A percentile compares a stretch with the other conserved stretches of the same genome.
Conservation (phyloP, 1,139 yeast species). For the Yamadazyma atlantica region DNA sequence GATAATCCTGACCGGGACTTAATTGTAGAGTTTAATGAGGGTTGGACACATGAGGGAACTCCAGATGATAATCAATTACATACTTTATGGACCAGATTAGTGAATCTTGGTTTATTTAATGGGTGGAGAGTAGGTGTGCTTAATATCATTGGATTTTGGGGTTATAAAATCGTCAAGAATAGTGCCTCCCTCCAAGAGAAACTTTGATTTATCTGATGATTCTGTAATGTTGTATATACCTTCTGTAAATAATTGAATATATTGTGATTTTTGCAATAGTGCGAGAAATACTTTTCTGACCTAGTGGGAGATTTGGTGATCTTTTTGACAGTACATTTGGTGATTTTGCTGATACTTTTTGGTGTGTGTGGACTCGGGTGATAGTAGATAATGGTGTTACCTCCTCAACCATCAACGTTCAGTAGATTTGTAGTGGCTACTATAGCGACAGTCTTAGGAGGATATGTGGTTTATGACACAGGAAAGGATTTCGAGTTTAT, state of each 20-base stretch:
- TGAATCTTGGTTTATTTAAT: conserved; percentile 57
- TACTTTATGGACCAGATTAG: conserved; percentile 17
- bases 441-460: conserved; percentile 34
- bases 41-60: conserved; percentile 18
- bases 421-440: conserved; percentile 39
- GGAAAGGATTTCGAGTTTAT: conserved; percentile 44
- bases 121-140: conserved; percentile 91
- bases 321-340: background rate
- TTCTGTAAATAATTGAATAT: background rate
- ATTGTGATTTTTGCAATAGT: background rate
- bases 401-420: conserved; percentile 34
- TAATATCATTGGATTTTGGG: conserved; percentile 83
- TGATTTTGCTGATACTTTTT: too few species aligned
- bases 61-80: conserved; percentile 11
- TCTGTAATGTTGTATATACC: conserved; percentile 2
- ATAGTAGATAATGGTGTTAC: background rate
- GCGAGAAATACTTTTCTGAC: too few species aligned
- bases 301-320: too few species aligned
- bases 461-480: conserved; percentile 31
- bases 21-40: conserved; percentile 45
- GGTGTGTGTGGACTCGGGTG: background rate
- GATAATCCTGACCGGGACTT: conserved; percentile 45
- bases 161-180: conserved; percentile 62
- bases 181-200: conserved; percentile 43
- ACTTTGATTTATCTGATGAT: too few species aligned